A percentile compares a stretch with the other conserved stretches of the same genome.
phyloP scores from a whole-genome alignment of 1,139 yeast genomes.

The Kodamaea derodonti region DNA sequence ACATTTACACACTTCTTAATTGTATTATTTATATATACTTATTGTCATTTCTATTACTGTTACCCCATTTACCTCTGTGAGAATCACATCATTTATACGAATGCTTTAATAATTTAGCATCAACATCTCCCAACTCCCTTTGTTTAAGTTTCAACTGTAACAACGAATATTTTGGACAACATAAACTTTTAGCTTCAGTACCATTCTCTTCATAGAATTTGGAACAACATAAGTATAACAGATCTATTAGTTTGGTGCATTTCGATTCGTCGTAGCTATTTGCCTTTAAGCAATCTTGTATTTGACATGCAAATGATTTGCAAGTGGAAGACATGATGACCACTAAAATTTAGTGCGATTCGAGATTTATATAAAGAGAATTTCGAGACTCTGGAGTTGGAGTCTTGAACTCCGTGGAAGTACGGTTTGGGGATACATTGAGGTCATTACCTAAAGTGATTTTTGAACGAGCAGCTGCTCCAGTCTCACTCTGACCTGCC shows the following conservation, averaged over 20 bases:
- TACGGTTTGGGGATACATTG: too few species aligned
- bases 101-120: slow-evolving; percentile 42
- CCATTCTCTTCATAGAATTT: slow-evolving; percentile 53
- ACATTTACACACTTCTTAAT: slow-evolving; percentile 28
- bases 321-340: slow-evolving; percentile 23
- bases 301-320: slow-evolving; percentile 65
- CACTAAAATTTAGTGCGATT: too few species aligned
- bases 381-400: too few species aligned
- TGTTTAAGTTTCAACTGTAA: slow-evolving; percentile 57
- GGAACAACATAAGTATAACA: slow-evolving; percentile 59
- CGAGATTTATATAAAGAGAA: too few species aligned
- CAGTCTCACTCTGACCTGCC: too few species aligned
- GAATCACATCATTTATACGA: slow-evolving; percentile 8
- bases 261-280: slow-evolving; percentile 59
- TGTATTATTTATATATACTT: background rate
- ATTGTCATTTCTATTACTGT: slow-evolving; percentile 1
- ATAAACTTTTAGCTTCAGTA: slow-evolving; percentile 50
- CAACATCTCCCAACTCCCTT: slow-evolving; percentile 47
- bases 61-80: slow-evolving; percentile 7
- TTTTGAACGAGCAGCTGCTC: too few species aligned
- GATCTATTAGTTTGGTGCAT: slow-evolving; percentile 57
- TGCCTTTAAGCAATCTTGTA: slow-evolving; percentile 57
- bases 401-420: too few species aligned
- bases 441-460: too few species aligned
- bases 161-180: slow-evolving; percentile 61